Conservation (phyloP, 2,329 filamentous ascomycete genomes). For the Clarireedia hainanense region DNA sequence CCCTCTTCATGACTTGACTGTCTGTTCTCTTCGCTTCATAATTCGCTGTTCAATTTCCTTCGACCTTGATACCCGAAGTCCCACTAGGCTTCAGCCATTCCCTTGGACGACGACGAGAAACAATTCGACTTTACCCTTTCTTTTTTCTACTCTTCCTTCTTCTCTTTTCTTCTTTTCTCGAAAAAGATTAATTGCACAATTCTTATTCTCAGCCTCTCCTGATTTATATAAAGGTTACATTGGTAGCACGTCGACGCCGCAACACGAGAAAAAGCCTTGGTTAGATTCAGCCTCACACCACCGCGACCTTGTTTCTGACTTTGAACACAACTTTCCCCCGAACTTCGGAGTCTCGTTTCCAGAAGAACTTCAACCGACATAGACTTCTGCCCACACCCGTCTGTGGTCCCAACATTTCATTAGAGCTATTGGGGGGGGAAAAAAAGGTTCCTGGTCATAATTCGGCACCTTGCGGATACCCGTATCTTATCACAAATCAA, state of each 20-base stretch:
- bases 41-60: no score
- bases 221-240: not conserved
- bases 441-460: constrained; percentile 14
- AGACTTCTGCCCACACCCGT: constrained; percentile 21
- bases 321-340: constrained; percentile 18
- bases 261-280: not conserved
- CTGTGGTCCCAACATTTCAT: constrained; percentile 13
- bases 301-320: constrained; percentile 15
- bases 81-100: no score
- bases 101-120: no score
- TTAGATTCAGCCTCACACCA: constrained; percentile 12
- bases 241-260: not conserved
- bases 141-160: no score
- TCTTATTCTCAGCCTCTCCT: no score
- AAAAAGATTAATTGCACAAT: no score
- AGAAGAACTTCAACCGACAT: constrained; percentile 24
- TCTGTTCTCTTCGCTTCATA: no score
- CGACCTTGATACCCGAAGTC: no score
- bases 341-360: constrained; percentile 22
- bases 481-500: constrained; percentile 24
- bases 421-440: constrained; percentile 14
- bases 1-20: no score
- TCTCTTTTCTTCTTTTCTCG: no score
- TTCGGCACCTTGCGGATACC: constrained; percentile 23
- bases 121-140: no score